phyloP scores from a whole-genome alignment of 208 protist genomes.

The Tritrichomonas foetus region DNA sequence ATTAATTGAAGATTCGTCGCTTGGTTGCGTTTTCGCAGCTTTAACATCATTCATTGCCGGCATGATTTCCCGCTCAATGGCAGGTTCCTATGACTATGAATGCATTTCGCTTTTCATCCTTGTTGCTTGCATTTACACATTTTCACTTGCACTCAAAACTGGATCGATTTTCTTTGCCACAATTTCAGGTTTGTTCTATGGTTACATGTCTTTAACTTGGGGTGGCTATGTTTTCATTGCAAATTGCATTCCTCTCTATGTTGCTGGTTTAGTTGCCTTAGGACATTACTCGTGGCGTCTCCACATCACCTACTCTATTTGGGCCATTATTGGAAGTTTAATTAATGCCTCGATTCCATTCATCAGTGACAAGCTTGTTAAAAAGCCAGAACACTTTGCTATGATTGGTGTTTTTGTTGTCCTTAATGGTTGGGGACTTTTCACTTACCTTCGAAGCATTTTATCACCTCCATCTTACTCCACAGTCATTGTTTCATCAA shows the following conservation, averaged over 20 bases:
- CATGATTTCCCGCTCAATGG: slow-evolving; percentile 83
- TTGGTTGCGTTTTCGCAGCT: background rate
- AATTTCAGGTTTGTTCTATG: slow-evolving; percentile 65
- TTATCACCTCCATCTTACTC: background rate
- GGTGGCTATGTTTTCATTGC: slow-evolving; percentile 95
- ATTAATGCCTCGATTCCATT: slow-evolving; percentile 78
- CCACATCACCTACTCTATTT: slow-evolving; percentile 81
- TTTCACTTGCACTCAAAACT: slow-evolving; percentile 71
- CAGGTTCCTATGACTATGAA: slow-evolving; percentile 97
- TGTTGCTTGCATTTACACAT: slow-evolving; percentile 82
- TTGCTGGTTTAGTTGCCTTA: slow-evolving; percentile 70
- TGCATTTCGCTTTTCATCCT: slow-evolving; percentile 89
- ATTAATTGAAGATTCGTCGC: background rate
- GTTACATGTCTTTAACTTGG: slow-evolving; percentile 79
- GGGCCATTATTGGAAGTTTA: slow-evolving; percentile 82
- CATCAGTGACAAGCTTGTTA: slow-evolving; percentile 80
- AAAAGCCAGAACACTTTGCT: slow-evolving; percentile 81
- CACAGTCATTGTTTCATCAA: background rate
- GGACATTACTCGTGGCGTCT: slow-evolving; percentile 73
- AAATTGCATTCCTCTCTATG: slow-evolving; percentile 90
- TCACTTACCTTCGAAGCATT: background rate
- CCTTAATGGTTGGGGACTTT: slow-evolving; percentile 59
- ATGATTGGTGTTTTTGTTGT: slow-evolving; percentile 74
- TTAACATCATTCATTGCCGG: background rate
- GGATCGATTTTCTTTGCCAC: slow-evolving; percentile 71